Evolutionary conservation across 768 basidiomycete species (phyloP).

Genomic region (Lentinus brumalis): DNA sequence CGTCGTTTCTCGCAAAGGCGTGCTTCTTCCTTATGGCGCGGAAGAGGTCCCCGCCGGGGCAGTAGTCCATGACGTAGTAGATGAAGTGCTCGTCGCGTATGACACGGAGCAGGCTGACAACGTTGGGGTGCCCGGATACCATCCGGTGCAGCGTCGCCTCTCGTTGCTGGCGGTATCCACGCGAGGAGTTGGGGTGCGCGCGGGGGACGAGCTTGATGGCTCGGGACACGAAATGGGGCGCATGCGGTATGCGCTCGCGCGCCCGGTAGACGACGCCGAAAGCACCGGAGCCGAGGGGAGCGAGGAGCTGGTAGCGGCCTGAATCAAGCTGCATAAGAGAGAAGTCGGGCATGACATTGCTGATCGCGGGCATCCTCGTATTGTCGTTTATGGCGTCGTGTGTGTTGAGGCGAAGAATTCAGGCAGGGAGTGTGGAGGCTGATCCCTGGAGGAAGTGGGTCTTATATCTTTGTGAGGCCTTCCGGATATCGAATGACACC

Average conservation of each 20-base stretch:
- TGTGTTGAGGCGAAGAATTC: background rate
- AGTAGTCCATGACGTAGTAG: conserved; percentile 64
- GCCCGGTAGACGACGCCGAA: conserved; percentile 95
- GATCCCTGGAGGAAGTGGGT: too few relatives aligned
- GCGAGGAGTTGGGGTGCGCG: background rate
- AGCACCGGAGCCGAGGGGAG: conserved; percentile 86
- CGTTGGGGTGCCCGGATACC: conserved; percentile 57
- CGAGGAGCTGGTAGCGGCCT: conserved; percentile 76
- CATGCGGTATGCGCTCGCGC: conserved; percentile 42
- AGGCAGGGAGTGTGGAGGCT: background rate
- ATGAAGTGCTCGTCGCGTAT: conserved; percentile 61
- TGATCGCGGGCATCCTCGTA: conserved; percentile 9
- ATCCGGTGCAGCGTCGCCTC: conserved; percentile 64
- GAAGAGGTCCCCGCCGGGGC: conserved; percentile 47
- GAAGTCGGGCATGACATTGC: conserved; percentile 17
- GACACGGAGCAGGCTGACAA: conserved; percentile 69
- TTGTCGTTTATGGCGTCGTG: background rate
- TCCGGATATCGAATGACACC: too few relatives aligned
- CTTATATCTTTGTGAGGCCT: too few relatives aligned
- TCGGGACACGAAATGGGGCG: background rate
- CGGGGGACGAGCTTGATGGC: conserved; percentile 26
- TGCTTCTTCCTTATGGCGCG: conserved; percentile 39
- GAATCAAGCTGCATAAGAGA: conserved; percentile 60
- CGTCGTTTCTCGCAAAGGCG: conserved; percentile 44
- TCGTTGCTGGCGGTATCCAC: conserved; percentile 51